Conservation (phyloP, 1,284 basidiomycete genomes). For the Ustilago curta region DNA sequence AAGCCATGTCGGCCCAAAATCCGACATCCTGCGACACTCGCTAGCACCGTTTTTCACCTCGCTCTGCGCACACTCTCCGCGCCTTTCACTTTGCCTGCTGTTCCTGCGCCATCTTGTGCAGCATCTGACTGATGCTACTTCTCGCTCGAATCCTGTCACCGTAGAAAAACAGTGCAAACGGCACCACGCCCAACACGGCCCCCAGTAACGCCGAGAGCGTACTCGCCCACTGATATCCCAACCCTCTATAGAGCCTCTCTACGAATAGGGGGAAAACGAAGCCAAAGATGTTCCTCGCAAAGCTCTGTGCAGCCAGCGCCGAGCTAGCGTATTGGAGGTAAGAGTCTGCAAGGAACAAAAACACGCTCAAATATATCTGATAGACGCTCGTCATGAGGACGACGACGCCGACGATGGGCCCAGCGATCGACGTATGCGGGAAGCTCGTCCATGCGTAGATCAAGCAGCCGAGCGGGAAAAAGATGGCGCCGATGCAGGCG, state of each 20-base stretch:
- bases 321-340: conserved; percentile 78
- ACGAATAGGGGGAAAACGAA: conserved; percentile 56
- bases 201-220: conserved; percentile 77
- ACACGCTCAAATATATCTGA: conserved; percentile 66
- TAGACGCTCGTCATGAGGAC: conserved; percentile 60
- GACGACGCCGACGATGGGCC: conserved; percentile 68
- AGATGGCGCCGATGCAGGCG: conserved; percentile 65
- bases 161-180: conserved; percentile 76
- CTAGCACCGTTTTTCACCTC: too few relatives aligned
- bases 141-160: conserved; percentile 76
- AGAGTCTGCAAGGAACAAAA: conserved; percentile 74
- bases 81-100: conserved; percentile 13
- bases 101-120: conserved; percentile 30
- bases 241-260: conserved; percentile 73
- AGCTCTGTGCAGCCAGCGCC: conserved; percentile 80
- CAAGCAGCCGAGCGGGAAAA: conserved; percentile 60
- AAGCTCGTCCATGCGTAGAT: conserved; percentile 69
- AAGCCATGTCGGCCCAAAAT: too few relatives aligned
- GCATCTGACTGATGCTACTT: conserved; percentile 73
- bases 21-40: too few relatives aligned
- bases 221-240: conserved; percentile 79
- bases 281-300: conserved; percentile 74
- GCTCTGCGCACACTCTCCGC: too few relatives aligned
- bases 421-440: conserved; percentile 47
- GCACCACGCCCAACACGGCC: conserved; percentile 75